Evolutionary conservation across 345 rosid species (phyloP).

Genomic region (Camelina laxa): DNA sequence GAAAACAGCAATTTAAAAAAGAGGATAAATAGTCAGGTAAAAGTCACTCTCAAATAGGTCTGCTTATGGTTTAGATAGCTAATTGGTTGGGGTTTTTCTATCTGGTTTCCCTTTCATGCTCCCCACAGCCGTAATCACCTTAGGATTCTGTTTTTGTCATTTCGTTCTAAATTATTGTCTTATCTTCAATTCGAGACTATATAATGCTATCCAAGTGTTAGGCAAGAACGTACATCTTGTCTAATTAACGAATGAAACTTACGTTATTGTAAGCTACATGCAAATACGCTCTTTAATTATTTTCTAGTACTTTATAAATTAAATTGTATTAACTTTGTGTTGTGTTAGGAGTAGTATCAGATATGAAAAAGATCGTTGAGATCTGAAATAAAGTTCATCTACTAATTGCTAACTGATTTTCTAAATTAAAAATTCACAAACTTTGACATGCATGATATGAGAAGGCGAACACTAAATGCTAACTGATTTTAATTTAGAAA

Average conservation of each 20-base stretch:
- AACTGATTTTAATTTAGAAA: too few species aligned
- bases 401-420: neutral
- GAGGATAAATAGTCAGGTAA: neutral
- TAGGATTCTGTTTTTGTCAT: conserved; percentile 34
- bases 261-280: conserved; percentile 13
- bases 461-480: too few species aligned
- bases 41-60: conserved; percentile 8
- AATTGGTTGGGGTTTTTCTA: neutral
- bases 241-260: conserved; percentile 6
- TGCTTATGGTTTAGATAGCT: conserved; percentile 1
- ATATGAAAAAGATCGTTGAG: neutral
- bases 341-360: neutral
- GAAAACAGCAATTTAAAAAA: neutral
- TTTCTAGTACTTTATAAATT: neutral
- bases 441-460: too few species aligned
- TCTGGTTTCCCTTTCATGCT: conserved; percentile 6
- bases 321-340: neutral
- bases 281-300: neutral
- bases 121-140: conserved; percentile 28
- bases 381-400: neutral
- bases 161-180: conserved; percentile 22
- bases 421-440: too few species aligned
- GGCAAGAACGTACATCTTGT: conserved; percentile 14
- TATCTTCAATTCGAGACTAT: conserved; percentile 13
- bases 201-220: conserved; percentile 12